phyloP scores from a whole-genome alignment of 2,329 filamentous ascomycete species.

The Exophiala oligosperma region DNA sequence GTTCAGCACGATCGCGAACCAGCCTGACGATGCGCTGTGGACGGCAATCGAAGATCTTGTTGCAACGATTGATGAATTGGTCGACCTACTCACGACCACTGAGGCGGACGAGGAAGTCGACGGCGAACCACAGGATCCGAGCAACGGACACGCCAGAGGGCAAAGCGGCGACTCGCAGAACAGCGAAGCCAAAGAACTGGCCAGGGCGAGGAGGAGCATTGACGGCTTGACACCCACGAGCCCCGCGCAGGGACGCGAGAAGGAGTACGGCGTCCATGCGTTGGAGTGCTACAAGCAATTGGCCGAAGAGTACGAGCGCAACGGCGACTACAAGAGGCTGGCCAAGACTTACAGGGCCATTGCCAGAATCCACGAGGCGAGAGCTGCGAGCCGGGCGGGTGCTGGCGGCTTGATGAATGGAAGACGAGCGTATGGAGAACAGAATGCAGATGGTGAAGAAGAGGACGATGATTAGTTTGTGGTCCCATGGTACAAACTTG shows the following conservation, averaged over 20 bases:
- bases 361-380: conserved; percentile 78
- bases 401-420: conserved; percentile 11
- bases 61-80: conserved; percentile 80
- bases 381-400: conserved; percentile 22
- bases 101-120: conserved; percentile 59
- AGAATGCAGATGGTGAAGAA: conserved; percentile 25
- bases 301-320: conserved; percentile 85
- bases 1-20: conserved; percentile 69
- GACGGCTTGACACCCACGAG: conserved; percentile 23
- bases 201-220: conserved; percentile 25
- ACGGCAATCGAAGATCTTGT: conserved; percentile 76
- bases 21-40: conserved; percentile 72
- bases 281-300: conserved; percentile 87
- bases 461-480: conserved; percentile 4
- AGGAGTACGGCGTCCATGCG: conserved; percentile 38
- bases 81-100: conserved; percentile 87
- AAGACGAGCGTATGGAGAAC: conserved; percentile 11
- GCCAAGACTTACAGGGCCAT: conserved; percentile 87
- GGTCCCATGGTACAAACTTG: background rate
- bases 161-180: conserved; percentile 19
- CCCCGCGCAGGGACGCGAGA: conserved; percentile 23
- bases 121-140: background rate
- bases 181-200: conserved; percentile 24
- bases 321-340: conserved; percentile 85
- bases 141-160: conserved; percentile 4